Conservation (phyloP, 495 filamentous ascomycete species). For the Neurospora tetraspora region DNA sequence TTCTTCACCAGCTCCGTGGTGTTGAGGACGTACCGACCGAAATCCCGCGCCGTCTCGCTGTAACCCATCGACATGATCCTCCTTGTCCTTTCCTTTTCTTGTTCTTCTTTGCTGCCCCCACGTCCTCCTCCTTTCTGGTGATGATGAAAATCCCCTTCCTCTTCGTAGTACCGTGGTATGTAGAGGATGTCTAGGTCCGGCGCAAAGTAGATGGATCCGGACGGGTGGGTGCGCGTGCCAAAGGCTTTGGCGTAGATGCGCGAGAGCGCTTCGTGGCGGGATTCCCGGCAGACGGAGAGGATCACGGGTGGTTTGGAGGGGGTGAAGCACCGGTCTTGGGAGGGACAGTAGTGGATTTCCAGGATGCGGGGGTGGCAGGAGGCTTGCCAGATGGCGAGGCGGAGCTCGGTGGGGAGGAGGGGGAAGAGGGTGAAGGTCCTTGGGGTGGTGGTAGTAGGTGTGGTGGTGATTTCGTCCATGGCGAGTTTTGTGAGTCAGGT, state of each 20-base stretch:
- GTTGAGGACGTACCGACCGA: constrained; percentile 19
- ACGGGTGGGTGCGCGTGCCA: constrained; percentile 23
- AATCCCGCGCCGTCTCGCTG: constrained; percentile 32
- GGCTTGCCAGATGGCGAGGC: constrained; percentile 38
- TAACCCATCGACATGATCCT: constrained; percentile 30
- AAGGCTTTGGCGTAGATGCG: constrained; percentile 31
- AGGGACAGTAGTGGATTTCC: constrained; percentile 26
- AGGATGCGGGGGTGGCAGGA: constrained; percentile 32
- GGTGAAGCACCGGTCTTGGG: constrained; percentile 23
- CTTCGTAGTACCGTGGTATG: constrained; percentile 29
- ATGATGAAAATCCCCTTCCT: not conserved
- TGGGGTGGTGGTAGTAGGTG: constrained; percentile 5
- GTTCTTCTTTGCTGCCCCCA: not conserved
- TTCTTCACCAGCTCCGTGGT: constrained; percentile 19
- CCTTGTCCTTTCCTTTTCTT: not conserved
- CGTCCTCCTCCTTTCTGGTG: not conserved
- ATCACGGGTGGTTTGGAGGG: constrained; percentile 29
- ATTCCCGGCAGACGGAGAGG: constrained; percentile 33
- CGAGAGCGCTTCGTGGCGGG: constrained; percentile 31
- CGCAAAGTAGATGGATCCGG: constrained; percentile 31
- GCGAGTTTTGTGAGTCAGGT: not conserved
- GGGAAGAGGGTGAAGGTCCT: constrained; percentile 30
- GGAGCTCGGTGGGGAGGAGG: constrained; percentile 36
- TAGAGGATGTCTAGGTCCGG: constrained; percentile 39
- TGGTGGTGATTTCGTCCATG: not conserved